phyloP scores from a whole-genome alignment of 805 yeast genomes.

The Candida peoriensis region DNA sequence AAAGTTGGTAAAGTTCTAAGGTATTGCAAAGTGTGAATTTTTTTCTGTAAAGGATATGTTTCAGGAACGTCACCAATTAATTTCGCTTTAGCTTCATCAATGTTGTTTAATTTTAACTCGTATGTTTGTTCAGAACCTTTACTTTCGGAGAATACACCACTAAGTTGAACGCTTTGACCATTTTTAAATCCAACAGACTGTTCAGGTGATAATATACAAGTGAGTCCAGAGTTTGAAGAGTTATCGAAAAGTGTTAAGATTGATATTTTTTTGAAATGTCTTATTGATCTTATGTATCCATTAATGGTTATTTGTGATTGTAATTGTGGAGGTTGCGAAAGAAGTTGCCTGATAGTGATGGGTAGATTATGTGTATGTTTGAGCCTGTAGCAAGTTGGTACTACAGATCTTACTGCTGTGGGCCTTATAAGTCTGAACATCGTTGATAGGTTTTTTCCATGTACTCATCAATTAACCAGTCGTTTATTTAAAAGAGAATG shows the following conservation, averaged over 20 bases:
- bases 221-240: slow-evolving; percentile 46
- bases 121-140: slow-evolving; percentile 47
- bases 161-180: slow-evolving; percentile 40
- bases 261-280: slow-evolving; percentile 69
- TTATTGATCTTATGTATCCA: slow-evolving; percentile 75
- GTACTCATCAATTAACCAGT: too few species aligned
- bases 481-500: too few species aligned
- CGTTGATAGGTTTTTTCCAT: too few species aligned
- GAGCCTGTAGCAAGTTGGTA: too few species aligned
- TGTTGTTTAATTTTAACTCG: slow-evolving; percentile 40
- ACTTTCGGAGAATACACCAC: slow-evolving; percentile 41
- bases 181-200: slow-evolving; percentile 31
- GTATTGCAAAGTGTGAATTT: slow-evolving; percentile 58
- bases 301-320: slow-evolving; percentile 39
- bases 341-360: slow-evolving; percentile 12
- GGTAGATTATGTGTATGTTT: too few species aligned
- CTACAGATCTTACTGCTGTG: too few species aligned
- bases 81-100: slow-evolving; percentile 31
- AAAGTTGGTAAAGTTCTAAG: slow-evolving; percentile 71
- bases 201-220: slow-evolving; percentile 45
- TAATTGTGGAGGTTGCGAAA: slow-evolving; percentile 16
- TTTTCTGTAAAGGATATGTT: slow-evolving; percentile 80
- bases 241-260: slow-evolving; percentile 85
- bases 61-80: slow-evolving; percentile 60
- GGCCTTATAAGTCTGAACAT: too few species aligned